Base-by-base conservation (phyloP, 257 asterid genomes). In the Solanum pennellii region DNA sequence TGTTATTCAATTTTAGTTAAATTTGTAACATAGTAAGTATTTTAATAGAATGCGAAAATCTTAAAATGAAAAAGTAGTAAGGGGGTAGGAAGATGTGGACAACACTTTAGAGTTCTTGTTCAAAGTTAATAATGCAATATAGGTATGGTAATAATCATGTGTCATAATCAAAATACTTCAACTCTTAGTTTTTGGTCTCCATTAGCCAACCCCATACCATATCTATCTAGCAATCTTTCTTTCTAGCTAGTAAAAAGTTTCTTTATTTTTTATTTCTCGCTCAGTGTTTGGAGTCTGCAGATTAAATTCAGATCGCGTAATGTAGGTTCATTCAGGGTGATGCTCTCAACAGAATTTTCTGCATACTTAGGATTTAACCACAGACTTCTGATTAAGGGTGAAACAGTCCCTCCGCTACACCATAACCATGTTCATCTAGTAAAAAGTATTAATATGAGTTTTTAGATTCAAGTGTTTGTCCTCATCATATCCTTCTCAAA, bases 61-160 rank as follows among this genome's bases (percentile, higher is more conserved):
- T 69, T 18, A 18, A 29, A 80, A 31, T 1, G 59, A 80, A 31
- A 29, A 29, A 82, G 45, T 82, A 29, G 12, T 29, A 69, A 29
- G 69, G 45, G 66, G 18, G 69, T 82, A 82, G 85, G 85, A 82
- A 20, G 71, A 49, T 49, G 85, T 82, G 69, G 85, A 49, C 85
- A 82, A 52, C 42, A 82, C 85, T 82, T 82, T 7, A 33, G 45
- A 33, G 20, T 82, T 18, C 45, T 82, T 82, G 85, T 82, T 82
- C 85, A 49, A 82, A 74, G 41, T 82, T 82, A 52, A 49, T 82
- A 82, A 49, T 82, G 85, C 71, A 82, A 49, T 49, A 18, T 82
- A 82, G 45, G 69, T 49, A 82, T 49, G 85, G 45, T 71, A 39
- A 74, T 21, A 80, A 82, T 82, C 85, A 82, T 49, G 85, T 31